These are phyloP conservation scores for Kwoniella dendrophila DNA, from an alignment of 768 basidiomycete genomes.

Conservation along the genomic window DNA sequence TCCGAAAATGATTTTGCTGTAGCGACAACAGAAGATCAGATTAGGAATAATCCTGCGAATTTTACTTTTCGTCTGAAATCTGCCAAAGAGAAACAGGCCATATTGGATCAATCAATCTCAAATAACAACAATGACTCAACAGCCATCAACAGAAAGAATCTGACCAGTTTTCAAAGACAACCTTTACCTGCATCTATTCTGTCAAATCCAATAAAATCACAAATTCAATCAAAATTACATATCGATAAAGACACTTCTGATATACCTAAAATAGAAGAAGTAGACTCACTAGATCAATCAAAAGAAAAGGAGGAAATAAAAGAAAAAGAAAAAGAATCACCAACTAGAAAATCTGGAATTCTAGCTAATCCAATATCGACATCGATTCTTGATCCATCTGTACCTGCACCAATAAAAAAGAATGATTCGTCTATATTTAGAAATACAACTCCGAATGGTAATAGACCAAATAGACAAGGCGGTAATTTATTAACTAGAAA, in stretches of 20 bases:
- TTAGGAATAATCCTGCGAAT: slow-evolving; percentile 13
- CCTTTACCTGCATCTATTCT: slow-evolving; percentile 40
- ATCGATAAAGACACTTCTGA: too few relatives aligned
- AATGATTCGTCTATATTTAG: slow-evolving; percentile 16
- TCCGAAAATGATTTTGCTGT: slow-evolving; percentile 28
- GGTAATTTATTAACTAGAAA: too few relatives aligned
- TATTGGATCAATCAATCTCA: neutral
- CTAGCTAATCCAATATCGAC: slow-evolving; percentile 47
- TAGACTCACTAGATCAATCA: neutral
- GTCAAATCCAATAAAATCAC: slow-evolving; percentile 32
- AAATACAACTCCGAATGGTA: slow-evolving; percentile 17
- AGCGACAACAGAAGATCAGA: slow-evolving; percentile 26
- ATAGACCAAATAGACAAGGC: too few relatives aligned
- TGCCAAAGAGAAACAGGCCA: slow-evolving; percentile 15
- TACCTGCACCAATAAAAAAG: slow-evolving; percentile 27
- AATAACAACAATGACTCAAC: neutral
- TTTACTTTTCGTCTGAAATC: slow-evolving; percentile 36
- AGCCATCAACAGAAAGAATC: neutral
- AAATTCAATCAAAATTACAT: too few relatives aligned
- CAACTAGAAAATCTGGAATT: slow-evolving; percentile 13
- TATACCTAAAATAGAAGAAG: neutral
- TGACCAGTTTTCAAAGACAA: slow-evolving; percentile 18
- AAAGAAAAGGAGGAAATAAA: neutral
- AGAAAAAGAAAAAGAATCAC: neutral
- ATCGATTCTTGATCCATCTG: slow-evolving; percentile 42